These are phyloP conservation scores for Ceratocystis cubensis DNA, from an alignment of 2,329 filamentous ascomycete genomes.

Conservation along the genomic window DNA sequence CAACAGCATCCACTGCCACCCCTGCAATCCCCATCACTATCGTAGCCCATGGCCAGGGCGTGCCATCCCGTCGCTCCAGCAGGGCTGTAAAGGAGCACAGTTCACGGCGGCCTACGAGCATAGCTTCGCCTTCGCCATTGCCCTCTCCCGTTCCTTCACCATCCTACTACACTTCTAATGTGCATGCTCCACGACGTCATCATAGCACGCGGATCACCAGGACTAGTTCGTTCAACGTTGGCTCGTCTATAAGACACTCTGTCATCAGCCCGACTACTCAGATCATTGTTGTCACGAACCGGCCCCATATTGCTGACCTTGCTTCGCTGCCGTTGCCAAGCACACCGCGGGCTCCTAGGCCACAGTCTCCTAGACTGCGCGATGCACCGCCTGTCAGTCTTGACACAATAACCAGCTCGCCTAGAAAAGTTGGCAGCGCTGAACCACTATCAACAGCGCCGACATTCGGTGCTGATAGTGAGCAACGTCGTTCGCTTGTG, in stretches of 20 bases:
- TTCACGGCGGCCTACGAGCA: constrained; percentile 8
- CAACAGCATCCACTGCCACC: not conserved
- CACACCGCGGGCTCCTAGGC: not conserved
- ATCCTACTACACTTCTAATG: not conserved
- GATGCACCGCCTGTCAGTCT: constrained; percentile 22
- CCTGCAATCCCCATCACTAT: not conserved
- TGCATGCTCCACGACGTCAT: constrained; percentile 7
- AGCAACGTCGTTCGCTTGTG: constrained; percentile 13
- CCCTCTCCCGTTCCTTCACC: not conserved
- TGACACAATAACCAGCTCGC: constrained; percentile 12
- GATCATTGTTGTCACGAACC: not conserved
- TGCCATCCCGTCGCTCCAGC: constrained; percentile 6
- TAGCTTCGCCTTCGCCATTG: not conserved
- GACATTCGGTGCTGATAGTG: not conserved
- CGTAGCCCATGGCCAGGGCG: not conserved
- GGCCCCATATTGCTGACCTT: constrained; percentile 13
- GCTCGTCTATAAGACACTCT: not conserved
- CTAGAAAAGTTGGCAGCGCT: constrained; percentile 8
- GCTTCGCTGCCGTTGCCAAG: constrained; percentile 13
- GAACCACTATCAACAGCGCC: not conserved
- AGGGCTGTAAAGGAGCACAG: constrained; percentile 4
- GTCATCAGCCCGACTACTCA: not conserved
- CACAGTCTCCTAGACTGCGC: constrained; percentile 9
- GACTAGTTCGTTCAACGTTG: not conserved
- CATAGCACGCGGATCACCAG: constrained; percentile 12